These are phyloP conservation scores for Euclidium syriacum DNA, from an alignment of 345 rosid genomes.

Conservation along the genomic window DNA sequence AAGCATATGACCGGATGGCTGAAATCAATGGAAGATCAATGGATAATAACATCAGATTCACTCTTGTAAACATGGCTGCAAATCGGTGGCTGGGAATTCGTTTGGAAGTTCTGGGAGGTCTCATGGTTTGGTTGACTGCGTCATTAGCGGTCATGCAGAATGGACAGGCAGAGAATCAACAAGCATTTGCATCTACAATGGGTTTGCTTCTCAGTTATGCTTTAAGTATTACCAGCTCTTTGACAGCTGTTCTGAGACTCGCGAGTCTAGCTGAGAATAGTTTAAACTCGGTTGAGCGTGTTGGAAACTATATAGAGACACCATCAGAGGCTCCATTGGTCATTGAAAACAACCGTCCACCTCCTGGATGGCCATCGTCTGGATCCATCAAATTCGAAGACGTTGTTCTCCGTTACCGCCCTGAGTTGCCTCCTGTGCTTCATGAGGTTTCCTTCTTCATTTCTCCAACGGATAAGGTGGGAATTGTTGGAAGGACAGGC, in stretches of 20 bases:
- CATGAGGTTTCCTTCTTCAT: slow-evolving; percentile 79
- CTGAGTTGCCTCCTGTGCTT: slow-evolving; percentile 90
- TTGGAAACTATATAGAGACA: slow-evolving; percentile 76
- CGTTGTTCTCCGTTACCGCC: slow-evolving; percentile 90
- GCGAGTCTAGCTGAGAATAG: slow-evolving; percentile 99
- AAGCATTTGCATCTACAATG: slow-evolving; percentile 92
- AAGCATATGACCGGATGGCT: slow-evolving; percentile 96
- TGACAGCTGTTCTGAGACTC: slow-evolving; percentile 87
- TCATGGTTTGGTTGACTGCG: slow-evolving; percentile 99
- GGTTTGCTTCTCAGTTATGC: slow-evolving; percentile 99
- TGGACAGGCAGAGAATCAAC: slow-evolving; percentile 78
- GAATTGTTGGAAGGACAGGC: slow-evolving; percentile 98
- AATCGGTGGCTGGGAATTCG: slow-evolving; percentile 99
- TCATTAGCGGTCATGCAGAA: slow-evolving; percentile 97
- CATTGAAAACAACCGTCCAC: slow-evolving; percentile 84
- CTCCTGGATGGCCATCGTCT: slow-evolving; percentile 99
- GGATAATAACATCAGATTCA: slow-evolving; percentile 91
- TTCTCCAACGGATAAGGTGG: slow-evolving; percentile 89
- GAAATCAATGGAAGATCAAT: slow-evolving; percentile 82
- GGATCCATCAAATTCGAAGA: slow-evolving; percentile 88
- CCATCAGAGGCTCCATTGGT: slow-evolving; percentile 86
- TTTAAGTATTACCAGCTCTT: slow-evolving; percentile 71
- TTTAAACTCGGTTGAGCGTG: slow-evolving; percentile 91
- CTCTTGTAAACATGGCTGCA: slow-evolving; percentile 84
- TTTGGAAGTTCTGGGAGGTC: slow-evolving; percentile 85